These are phyloP conservation scores for Senna siamea DNA, from an alignment of 306 rosid species.

Conservation along the genomic window DNA sequence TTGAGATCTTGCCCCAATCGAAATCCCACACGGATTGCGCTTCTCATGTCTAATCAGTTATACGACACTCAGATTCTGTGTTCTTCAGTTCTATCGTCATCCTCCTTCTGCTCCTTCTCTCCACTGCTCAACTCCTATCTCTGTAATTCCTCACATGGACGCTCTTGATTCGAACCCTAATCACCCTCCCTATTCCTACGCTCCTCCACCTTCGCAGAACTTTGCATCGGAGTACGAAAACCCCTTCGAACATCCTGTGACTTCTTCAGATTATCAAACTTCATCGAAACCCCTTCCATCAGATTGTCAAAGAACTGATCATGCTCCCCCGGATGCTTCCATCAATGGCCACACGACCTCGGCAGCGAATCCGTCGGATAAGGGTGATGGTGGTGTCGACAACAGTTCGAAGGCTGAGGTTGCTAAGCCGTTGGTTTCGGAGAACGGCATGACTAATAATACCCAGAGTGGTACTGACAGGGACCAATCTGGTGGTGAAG, in stretches of 20 bases:
- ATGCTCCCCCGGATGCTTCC: neutral
- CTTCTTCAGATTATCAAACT: constrained; percentile 14
- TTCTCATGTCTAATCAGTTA: no score
- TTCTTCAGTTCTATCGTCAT: no score
- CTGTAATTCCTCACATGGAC: constrained; percentile 51
- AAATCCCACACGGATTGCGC: no score
- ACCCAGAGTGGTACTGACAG: constrained; percentile 81
- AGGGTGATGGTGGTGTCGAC: constrained; percentile 9
- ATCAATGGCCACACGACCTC: neutral
- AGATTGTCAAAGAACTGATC: neutral
- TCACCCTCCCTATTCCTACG: constrained; percentile 35
- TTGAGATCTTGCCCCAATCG: no score
- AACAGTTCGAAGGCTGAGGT: constrained; percentile 34
- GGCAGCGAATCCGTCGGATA: constrained; percentile 6
- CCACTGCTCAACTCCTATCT: no score
- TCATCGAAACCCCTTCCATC: neutral
- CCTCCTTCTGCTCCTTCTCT: no score
- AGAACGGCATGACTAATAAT: constrained; percentile 69
- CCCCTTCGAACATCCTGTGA: neutral
- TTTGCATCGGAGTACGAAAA: constrained; percentile 16
- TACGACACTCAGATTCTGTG: no score
- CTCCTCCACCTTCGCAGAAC: constrained; percentile 34
- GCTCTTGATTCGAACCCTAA: constrained; percentile 53
- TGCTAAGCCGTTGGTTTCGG: constrained; percentile 58
- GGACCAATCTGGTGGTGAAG: constrained; percentile 86